Conservation (phyloP, 2,329 filamentous ascomycete species). For the Plenodomus biglobosus region DNA sequence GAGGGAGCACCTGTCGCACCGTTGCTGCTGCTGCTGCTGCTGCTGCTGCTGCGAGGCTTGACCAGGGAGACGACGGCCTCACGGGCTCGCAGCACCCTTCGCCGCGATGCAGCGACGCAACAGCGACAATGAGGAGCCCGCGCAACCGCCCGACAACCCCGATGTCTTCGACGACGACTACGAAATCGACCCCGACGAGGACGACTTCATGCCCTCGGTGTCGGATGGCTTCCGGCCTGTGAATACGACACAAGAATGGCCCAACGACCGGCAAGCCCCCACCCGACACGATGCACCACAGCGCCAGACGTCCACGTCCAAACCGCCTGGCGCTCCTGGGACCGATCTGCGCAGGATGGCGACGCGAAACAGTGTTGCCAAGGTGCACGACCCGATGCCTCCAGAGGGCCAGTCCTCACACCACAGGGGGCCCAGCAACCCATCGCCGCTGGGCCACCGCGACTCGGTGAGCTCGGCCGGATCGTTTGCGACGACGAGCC, state of each 20-base stretch:
- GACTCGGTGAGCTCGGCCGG: constrained; percentile 44
- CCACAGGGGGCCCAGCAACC: constrained; percentile 25
- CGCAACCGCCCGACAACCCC: constrained; percentile 34
- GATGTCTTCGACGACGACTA: constrained; percentile 55
- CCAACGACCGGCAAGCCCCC: constrained; percentile 27
- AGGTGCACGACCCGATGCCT: constrained; percentile 28
- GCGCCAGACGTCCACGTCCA: constrained; percentile 25
- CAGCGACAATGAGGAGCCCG: constrained; percentile 33
- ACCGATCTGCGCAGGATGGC: constrained; percentile 35
- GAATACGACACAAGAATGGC: constrained; percentile 23
- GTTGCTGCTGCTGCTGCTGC: too few relatives aligned
- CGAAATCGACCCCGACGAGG: constrained; percentile 45
- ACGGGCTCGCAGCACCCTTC: constrained; percentile 33
- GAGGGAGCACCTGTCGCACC: constrained; percentile 15
- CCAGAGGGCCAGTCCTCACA: constrained; percentile 27
- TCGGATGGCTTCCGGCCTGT: constrained; percentile 51
- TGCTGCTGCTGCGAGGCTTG: constrained; percentile 22
- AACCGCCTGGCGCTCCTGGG: constrained; percentile 11
- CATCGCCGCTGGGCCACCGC: constrained; percentile 37
- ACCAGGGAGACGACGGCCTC: constrained; percentile 30
- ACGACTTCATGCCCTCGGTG: constrained; percentile 48
- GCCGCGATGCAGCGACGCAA: constrained; percentile 45
- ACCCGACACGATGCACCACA: constrained; percentile 27
- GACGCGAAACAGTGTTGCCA: constrained; percentile 44
- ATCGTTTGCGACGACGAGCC: constrained; percentile 46